Evolutionary conservation across 2,329 filamentous ascomycete species (phyloP), one percentile per base, ranked within the genome.

Genomic region (Annulohypoxylon truncatum): DNA sequence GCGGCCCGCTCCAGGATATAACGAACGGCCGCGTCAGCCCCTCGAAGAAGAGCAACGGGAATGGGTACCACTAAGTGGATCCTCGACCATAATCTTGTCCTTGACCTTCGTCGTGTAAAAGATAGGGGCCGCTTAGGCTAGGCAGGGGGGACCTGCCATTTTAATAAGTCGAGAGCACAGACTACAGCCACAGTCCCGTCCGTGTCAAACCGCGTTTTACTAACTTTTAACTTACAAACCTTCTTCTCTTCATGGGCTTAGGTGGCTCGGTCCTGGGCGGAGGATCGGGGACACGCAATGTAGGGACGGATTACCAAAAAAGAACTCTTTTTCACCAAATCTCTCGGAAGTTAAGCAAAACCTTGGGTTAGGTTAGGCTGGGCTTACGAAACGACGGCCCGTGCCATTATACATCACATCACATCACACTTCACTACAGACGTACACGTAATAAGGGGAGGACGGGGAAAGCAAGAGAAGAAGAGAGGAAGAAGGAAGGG

Each of bases 21-120:
- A 72, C 73, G 22, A 77, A 78, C 63, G 76, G 76, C 15, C 67
- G 72, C 44, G 65, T 44, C 50, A 78, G 75, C 46, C 74, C 76
- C 12, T 68, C 71, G 13, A 78, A 75, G 67, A 73, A 69, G 48
- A 38, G 69, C 7, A 69, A 69, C 40, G 40, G 69, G 4, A 69
- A 69, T 24, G 67, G 67, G 15, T 53, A 64, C 47, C 67, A 69
- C 26, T 66, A 20, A 64, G 26, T 10, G 2, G 2, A 24, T 8
- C 7, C 9, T 40, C 18, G 29, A 18, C n/a, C n/a, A n/a, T 10
- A 31, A 31, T 7, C 15, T 18, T 3, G 9, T 6, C 6, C n/a
- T 38, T 7, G n/a, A 38, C n/a, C 35, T 15, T n/a, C n/a, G n/a
- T n/a, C n/a, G n/a, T n/a, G n/a, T n/a, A n/a, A n/a, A n/a, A n/a